Percentiles rank a stretch among this genome's conserved stretches.
phyloP scores from a whole-genome alignment of 129 eudicot genomes.

The Sambucus nigra region DNA sequence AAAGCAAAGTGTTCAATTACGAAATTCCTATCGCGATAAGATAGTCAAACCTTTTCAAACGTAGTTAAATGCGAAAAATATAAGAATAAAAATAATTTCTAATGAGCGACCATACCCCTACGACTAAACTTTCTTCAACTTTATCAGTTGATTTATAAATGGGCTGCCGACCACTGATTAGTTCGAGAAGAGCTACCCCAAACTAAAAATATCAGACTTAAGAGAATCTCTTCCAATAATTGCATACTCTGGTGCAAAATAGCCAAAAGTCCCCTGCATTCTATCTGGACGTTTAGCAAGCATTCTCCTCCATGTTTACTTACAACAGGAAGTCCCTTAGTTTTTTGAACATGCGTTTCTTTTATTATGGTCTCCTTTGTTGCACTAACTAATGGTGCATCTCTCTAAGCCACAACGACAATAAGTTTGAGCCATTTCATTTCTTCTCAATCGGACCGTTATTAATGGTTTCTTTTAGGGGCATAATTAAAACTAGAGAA shows the following conservation, averaged over 20 bases:
- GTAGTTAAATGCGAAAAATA: too few relatives aligned
- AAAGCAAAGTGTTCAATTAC: too few relatives aligned
- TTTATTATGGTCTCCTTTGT: slow-evolving; percentile 13
- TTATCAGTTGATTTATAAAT: slow-evolving; percentile 46
- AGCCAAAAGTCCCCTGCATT: slow-evolving; percentile 96
- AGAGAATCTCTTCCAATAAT: slow-evolving; percentile 74
- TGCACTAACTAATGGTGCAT: slow-evolving; percentile 11
- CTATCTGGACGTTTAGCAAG: slow-evolving; percentile 13
- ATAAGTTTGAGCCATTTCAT: slow-evolving; percentile 14
- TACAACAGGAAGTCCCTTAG: neutral
- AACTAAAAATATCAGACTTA: slow-evolving; percentile 93
- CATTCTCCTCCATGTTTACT: slow-evolving; percentile 1
- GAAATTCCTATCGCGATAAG: too few relatives aligned
- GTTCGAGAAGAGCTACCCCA: slow-evolving; percentile 93
- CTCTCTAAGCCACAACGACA: slow-evolving; percentile 16
- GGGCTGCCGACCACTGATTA: slow-evolving; percentile 72
- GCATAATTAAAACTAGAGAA: slow-evolving; percentile 16
- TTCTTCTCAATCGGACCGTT: slow-evolving; percentile 20
- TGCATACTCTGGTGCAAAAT: slow-evolving; percentile 95
- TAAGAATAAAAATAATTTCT: too few relatives aligned
- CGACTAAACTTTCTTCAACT: slow-evolving; percentile 82
- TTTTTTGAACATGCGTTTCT: slow-evolving; percentile 8
- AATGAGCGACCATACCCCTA: slow-evolving; percentile 51
- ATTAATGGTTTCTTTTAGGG: slow-evolving; percentile 20
- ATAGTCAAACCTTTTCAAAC: too few relatives aligned